phyloP scores from a whole-genome alignment of 2,329 filamentous ascomycete species.

The Sclerotinia nivalis region DNA sequence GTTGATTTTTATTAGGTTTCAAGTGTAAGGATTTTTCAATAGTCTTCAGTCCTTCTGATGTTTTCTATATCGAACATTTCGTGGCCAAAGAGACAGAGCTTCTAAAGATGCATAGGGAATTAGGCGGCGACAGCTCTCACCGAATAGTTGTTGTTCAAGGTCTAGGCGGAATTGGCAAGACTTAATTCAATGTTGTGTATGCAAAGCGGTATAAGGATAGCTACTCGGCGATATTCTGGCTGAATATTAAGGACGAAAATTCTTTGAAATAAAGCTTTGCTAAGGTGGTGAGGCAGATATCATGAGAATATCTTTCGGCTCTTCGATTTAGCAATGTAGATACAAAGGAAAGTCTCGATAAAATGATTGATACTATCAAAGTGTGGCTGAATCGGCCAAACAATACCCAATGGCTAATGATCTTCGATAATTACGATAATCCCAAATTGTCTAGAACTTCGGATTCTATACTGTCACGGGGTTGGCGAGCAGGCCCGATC shows the following conservation, averaged over 20 bases:
- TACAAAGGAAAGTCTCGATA: slow-evolving; percentile 3
- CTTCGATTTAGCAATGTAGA: slow-evolving; percentile 3
- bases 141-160: slow-evolving; percentile 9
- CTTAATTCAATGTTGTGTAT: background rate
- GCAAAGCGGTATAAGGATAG: slow-evolving; percentile 13
- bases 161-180: slow-evolving; percentile 11
- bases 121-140: background rate
- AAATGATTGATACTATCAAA: slow-evolving; percentile 6
- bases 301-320: background rate
- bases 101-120: background rate
- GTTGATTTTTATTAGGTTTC: background rate
- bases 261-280: slow-evolving; percentile 19
- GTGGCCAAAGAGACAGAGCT: slow-evolving; percentile 6
- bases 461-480: too few relatives aligned
- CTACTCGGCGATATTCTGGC: slow-evolving; percentile 20
- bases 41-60: background rate
- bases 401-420: slow-evolving; percentile 16
- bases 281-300: slow-evolving; percentile 6
- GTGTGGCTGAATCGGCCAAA: slow-evolving; percentile 2
- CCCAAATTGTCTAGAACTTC: background rate
- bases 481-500: too few relatives aligned
- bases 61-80: background rate
- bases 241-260: slow-evolving; percentile 15
- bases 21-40: slow-evolving; percentile 10
- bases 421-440: slow-evolving; percentile 14